Conservation (phyloP, 2,329 filamentous ascomycete genomes). For the Knufia petricola region DNA sequence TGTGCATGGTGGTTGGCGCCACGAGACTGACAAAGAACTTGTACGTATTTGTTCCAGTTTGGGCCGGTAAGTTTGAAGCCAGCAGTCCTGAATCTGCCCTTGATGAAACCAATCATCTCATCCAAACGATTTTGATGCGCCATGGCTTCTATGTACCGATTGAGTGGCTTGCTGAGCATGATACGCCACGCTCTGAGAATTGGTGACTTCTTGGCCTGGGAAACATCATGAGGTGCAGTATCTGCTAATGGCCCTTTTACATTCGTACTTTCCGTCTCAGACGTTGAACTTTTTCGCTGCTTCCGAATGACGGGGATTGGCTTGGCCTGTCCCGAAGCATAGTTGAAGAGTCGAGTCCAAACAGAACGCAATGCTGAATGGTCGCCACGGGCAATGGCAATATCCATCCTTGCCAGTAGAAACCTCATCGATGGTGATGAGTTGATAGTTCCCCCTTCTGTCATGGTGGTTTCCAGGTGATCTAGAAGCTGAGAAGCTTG, state of each 20-base stretch:
- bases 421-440: neutral
- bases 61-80: conserved; percentile 67
- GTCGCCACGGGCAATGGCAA: neutral
- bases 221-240: too few relatives aligned
- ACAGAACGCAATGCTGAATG: neutral
- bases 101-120: conserved; percentile 44
- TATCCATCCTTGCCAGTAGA: conserved; percentile 1
- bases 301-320: neutral
- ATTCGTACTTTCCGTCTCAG: too few relatives aligned
- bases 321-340: neutral
- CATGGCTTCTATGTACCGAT: conserved; percentile 45
- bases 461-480: conserved; percentile 1
- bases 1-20: conserved; percentile 43
- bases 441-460: neutral
- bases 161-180: conserved; percentile 41
- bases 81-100: conserved; percentile 43
- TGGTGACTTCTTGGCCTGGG: neutral
- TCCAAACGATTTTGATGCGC: conserved; percentile 44
- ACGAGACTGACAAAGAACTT: conserved; percentile 52
- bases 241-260: too few relatives aligned
- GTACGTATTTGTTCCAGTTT: conserved; percentile 74
- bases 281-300: neutral
- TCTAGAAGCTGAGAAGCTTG: neutral
- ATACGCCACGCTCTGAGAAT: conserved; percentile 34
- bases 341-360: conserved; percentile 1